phyloP scores from a whole-genome alignment of 1,139 yeast genomes.

The Geotrichum histeridarum region DNA sequence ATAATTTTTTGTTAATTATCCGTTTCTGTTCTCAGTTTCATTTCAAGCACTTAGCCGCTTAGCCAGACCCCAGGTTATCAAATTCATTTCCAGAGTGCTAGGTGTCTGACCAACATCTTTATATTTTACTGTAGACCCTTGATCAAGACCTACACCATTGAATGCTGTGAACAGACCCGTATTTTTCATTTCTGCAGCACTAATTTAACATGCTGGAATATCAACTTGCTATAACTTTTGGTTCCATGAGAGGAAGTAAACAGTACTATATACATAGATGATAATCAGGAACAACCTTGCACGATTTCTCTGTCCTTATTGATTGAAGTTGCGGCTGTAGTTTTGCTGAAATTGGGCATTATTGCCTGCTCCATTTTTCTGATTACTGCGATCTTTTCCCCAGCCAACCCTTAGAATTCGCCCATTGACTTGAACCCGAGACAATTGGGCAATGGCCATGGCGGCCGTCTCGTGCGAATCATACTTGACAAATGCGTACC shows the following conservation, averaged over 20 bases:
- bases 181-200: too few relatives aligned
- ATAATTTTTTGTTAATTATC: not conserved
- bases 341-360: slow-evolving; percentile 1
- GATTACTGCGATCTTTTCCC: slow-evolving; percentile 53
- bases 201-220: too few relatives aligned
- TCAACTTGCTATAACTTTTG: too few relatives aligned
- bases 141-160: too few relatives aligned
- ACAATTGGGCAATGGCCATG: slow-evolving; percentile 73
- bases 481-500: slow-evolving; percentile 80
- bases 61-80: too few relatives aligned
- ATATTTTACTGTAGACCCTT: too few relatives aligned
- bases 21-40: not conserved
- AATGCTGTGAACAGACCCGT: too few relatives aligned
- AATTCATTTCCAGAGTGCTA: too few relatives aligned
- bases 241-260: too few relatives aligned
- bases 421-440: slow-evolving; percentile 72
- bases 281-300: too few relatives aligned
- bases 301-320: not conserved
- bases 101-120: too few relatives aligned
- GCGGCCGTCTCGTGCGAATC: slow-evolving; percentile 89
- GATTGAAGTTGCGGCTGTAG: not conserved
- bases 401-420: slow-evolving; percentile 80
- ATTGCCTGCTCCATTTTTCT: not conserved
- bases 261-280: too few relatives aligned
- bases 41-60: not conserved